These are phyloP conservation scores for Talaromyces liani DNA, from an alignment of 495 filamentous ascomycete species.

Conservation along the genomic window DNA sequence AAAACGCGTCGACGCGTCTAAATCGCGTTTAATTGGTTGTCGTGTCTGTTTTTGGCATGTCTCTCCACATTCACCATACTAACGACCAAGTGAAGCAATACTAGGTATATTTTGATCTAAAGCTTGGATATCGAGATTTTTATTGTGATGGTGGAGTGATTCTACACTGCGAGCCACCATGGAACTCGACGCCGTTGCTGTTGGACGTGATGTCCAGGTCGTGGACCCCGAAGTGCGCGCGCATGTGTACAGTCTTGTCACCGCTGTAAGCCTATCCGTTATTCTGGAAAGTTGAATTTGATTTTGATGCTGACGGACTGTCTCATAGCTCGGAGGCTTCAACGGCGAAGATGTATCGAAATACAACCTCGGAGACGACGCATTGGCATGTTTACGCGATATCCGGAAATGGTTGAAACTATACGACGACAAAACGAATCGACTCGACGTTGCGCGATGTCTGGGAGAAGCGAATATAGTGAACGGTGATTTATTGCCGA, in stretches of 20 bases:
- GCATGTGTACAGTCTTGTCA: slow-evolving; percentile 84
- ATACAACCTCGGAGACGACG: slow-evolving; percentile 90
- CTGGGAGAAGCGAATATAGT: slow-evolving; percentile 91
- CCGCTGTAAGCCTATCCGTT: slow-evolving; percentile 58
- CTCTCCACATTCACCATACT: not conserved
- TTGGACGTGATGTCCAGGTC: slow-evolving; percentile 37
- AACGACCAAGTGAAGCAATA: not conserved
- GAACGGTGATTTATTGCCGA: slow-evolving; percentile 80
- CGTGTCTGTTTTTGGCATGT: not conserved
- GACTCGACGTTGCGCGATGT: slow-evolving; percentile 91
- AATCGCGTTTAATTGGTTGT: slow-evolving; percentile 3
- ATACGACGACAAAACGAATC: slow-evolving; percentile 89
- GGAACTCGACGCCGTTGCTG: slow-evolving; percentile 31
- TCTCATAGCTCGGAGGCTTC: slow-evolving; percentile 71
- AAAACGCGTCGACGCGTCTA: slow-evolving; percentile 7
- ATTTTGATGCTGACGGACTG: slow-evolving; percentile 16
- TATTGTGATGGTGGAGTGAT: slow-evolving; percentile 4
- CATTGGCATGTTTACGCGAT: slow-evolving; percentile 84
- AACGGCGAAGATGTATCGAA: slow-evolving; percentile 71
- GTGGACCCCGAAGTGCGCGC: slow-evolving; percentile 86
- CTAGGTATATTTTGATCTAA: not conserved
- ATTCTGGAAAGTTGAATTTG: not conserved
- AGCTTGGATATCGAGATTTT: not conserved
- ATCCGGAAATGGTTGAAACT: slow-evolving; percentile 88
- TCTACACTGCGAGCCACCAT: slow-evolving; percentile 16